Percentiles rank a stretch among this genome's conserved stretches.
phyloP scores from a whole-genome alignment of 176 grass and related monocot species.

The Phoenix roebelenii region DNA sequence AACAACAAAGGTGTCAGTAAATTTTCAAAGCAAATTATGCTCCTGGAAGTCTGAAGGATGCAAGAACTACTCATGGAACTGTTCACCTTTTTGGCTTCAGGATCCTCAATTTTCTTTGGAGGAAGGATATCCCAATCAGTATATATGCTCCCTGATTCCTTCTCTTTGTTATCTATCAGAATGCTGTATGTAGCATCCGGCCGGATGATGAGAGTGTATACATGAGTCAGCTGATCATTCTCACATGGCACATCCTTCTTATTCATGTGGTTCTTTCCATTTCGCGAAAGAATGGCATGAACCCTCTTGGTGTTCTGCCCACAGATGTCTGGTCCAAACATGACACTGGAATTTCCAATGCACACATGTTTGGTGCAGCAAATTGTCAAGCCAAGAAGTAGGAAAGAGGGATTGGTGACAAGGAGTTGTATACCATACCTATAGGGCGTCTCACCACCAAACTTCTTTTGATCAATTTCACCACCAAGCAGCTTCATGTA shows the following conservation, averaged over 20 bases:
- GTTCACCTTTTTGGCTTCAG: constrained; percentile 69
- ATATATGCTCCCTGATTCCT: constrained; percentile 74
- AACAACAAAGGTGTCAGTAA: constrained; percentile 1
- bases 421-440: constrained; percentile 29
- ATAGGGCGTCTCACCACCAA: constrained; percentile 83
- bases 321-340: constrained; percentile 71
- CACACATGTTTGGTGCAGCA: not conserved
- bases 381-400: not conserved
- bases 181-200: constrained; percentile 81
- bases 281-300: constrained; percentile 52
- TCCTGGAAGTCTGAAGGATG: not conserved
- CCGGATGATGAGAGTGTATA: constrained; percentile 73
- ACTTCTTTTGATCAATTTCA: constrained; percentile 94
- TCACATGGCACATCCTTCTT: constrained; percentile 91
- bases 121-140: constrained; percentile 90
- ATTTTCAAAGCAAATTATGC: not conserved
- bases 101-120: constrained; percentile 60
- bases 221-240: constrained; percentile 75
- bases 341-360: constrained; percentile 35
- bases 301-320: constrained; percentile 56
- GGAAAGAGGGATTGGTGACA: not conserved
- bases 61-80: not conserved
- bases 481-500: constrained; percentile 81
- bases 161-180: constrained; percentile 75
- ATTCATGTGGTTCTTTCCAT: constrained; percentile 76